phyloP scores from a whole-genome alignment of 176 grass and related monocot species.

The Lolium perenne region DNA sequence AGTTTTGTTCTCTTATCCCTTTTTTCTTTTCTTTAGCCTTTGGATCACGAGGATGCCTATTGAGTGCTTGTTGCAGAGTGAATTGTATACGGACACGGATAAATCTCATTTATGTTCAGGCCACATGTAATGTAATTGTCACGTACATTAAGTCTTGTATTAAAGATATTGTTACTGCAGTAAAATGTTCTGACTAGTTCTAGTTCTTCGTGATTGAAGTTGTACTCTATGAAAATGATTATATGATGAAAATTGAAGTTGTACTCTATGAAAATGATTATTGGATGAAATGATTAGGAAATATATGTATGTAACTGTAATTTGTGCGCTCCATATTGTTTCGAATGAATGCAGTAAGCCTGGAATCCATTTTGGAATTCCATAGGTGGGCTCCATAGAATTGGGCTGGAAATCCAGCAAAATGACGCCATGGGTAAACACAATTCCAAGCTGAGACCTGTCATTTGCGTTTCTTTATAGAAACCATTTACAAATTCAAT shows the following conservation, averaged over 20 bases:
- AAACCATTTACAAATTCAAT: no score
- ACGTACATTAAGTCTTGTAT: conserved; percentile 20
- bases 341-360: neutral
- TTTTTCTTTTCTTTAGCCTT: conserved; percentile 29
- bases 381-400: no score
- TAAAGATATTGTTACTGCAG: conserved; percentile 9
- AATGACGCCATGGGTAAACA: no score
- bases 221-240: neutral
- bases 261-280: neutral
- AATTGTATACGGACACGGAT: conserved; percentile 44
- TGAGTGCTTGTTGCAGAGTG: conserved; percentile 29
- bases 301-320: neutral
- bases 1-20: conserved; percentile 7
- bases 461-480: no score
- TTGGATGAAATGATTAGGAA: neutral
- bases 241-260: neutral
- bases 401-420: no score
- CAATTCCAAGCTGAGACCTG: no score
- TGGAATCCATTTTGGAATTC: no score
- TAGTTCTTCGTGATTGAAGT: neutral
- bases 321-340: neutral
- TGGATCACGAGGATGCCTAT: conserved; percentile 36
- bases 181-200: conserved; percentile 5
- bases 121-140: conserved; percentile 36
- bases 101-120: conserved; percentile 39